Base-by-base conservation (phyloP, 2,329 filamentous ascomycete species). In the Monilinia aucupariae region DNA sequence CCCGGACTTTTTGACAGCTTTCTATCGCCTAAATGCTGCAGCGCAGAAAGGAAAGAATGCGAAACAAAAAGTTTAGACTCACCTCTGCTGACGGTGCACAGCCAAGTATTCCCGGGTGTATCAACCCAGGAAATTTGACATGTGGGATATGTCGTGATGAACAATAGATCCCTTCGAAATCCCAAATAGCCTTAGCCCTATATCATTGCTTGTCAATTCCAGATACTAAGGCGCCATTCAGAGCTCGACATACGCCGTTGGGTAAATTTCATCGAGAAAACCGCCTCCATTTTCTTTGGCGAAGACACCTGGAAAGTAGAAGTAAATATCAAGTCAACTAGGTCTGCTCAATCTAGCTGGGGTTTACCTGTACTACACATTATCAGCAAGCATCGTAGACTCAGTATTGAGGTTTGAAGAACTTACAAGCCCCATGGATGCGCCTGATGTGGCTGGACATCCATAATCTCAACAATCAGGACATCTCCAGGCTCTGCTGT, bases 371-470 rank as follows among this genome's bases (percentile, higher is more conserved):
- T 58, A 49, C 47, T 58, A 9, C 20, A 47, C n/a, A 20, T 39
- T 13, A 45, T 48, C 13, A 55, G 59, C 30, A 25, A 47, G 25
- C 4, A 15, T 22, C 34, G n/a, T 20, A 25, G 13, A 47, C 32
- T 47, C 22, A 15, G 10, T 7, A 34, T 47, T 25, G 25, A 10
- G n/a, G 13, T 45, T 47, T 13, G 27, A 39, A 32, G 94, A 77
- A 10, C 91, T 91, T 0, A 90, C 93, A 74, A 96, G 96, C 92
- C 92, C 92, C 92, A 96, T 0, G 91, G 91, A 63, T 88, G 85
- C 37, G 94, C 85, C 66, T 93, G 81, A 68, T 96, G 86, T 0
- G 92, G 92, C 77, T 97, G 91, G 0, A 96, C 90, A 71, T 97
- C 92, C 75, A 93, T 91, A 68, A 96, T 96, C 74, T 96, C 91